Conservation (phyloP, 2,329 filamentous ascomycete species). For the Cordyceps tenuipes region DNA sequence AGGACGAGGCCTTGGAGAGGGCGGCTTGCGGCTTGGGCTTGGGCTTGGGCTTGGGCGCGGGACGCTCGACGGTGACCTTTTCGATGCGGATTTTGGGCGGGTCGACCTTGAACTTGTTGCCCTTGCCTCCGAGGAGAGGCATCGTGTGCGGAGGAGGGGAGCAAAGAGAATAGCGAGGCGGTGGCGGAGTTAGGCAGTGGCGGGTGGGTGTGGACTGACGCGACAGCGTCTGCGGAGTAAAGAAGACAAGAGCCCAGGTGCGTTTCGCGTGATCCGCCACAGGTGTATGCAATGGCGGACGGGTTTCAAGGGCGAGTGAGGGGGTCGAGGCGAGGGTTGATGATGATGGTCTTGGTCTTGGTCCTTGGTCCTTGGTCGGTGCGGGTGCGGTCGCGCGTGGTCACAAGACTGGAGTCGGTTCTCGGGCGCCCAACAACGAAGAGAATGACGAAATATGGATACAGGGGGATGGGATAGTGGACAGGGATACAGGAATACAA, state of each 20-base stretch:
- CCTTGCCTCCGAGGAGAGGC: slow-evolving; percentile 33
- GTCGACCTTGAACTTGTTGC: slow-evolving; percentile 43
- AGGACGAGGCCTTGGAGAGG: slow-evolving; percentile 22
- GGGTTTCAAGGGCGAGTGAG: not conserved
- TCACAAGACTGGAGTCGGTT: slow-evolving; percentile 7
- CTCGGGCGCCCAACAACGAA: not conserved
- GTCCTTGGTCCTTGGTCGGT: too few relatives aligned
- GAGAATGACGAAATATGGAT: not conserved
- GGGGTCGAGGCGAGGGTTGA: not conserved
- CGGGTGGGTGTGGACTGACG: not conserved
- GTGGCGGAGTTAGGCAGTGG: too few relatives aligned
- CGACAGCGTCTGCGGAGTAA: not conserved
- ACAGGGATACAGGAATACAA: not conserved
- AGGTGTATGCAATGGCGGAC: not conserved
- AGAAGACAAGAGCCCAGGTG: not conserved
- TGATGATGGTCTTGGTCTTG: not conserved
- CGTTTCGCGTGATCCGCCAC: not conserved
- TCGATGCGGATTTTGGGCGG: slow-evolving; percentile 44
- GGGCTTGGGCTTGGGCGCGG: slow-evolving; percentile 29
- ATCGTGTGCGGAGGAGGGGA: slow-evolving; percentile 12
- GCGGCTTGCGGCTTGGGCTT: slow-evolving; percentile 26
- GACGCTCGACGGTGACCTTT: slow-evolving; percentile 38
- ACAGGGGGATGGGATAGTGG: slow-evolving; percentile 6
- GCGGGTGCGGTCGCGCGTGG: not conserved
- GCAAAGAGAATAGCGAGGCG: too few relatives aligned